These are phyloP conservation scores for Purpureocillium takamizusanense DNA, from an alignment of 2,329 filamentous ascomycete species.

Conservation along the genomic window DNA sequence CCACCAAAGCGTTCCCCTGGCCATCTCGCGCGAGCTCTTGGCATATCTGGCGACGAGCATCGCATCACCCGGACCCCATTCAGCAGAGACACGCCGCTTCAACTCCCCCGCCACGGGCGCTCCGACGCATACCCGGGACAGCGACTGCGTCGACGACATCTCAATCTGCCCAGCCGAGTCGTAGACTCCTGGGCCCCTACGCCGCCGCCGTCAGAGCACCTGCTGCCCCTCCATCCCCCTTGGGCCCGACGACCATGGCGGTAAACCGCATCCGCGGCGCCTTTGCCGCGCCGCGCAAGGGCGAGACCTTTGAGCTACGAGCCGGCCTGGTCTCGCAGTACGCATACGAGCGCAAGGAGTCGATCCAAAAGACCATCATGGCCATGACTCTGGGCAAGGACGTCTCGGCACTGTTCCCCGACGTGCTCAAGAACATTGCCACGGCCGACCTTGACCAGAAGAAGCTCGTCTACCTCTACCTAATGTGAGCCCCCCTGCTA, in stretches of 20 bases:
- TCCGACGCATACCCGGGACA: too few relatives aligned
- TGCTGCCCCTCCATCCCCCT: slow-evolving; percentile 12
- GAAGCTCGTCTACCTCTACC: slow-evolving; percentile 96
- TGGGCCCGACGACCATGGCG: slow-evolving; percentile 55
- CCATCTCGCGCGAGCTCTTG: background rate
- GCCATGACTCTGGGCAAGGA: slow-evolving; percentile 99
- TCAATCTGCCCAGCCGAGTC: too few relatives aligned
- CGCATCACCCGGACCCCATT: too few relatives aligned
- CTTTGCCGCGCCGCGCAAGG: slow-evolving; percentile 87
- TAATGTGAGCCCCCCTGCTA: slow-evolving; percentile 75
- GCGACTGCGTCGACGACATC: too few relatives aligned
- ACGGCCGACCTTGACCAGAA: slow-evolving; percentile 94
- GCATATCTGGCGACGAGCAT: background rate
- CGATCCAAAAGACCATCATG: slow-evolving; percentile 99
- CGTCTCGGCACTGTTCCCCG: slow-evolving; percentile 92
- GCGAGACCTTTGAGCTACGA: slow-evolving; percentile 95
- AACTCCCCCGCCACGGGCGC: too few relatives aligned
- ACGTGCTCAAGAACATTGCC: slow-evolving; percentile 98
- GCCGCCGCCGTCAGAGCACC: slow-evolving; percentile 5
- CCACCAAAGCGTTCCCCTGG: background rate
- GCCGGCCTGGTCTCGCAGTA: slow-evolving; percentile 96
- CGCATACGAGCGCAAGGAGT: slow-evolving; percentile 97
- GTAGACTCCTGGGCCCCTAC: background rate
- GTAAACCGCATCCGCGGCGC: slow-evolving; percentile 94
- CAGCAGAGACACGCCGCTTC: too few relatives aligned